Evolutionary conservation across 345 rosid genomes (phyloP), one percentile per base, ranked within the genome.

Genomic region (Lagerstroemia speciosa): DNA sequence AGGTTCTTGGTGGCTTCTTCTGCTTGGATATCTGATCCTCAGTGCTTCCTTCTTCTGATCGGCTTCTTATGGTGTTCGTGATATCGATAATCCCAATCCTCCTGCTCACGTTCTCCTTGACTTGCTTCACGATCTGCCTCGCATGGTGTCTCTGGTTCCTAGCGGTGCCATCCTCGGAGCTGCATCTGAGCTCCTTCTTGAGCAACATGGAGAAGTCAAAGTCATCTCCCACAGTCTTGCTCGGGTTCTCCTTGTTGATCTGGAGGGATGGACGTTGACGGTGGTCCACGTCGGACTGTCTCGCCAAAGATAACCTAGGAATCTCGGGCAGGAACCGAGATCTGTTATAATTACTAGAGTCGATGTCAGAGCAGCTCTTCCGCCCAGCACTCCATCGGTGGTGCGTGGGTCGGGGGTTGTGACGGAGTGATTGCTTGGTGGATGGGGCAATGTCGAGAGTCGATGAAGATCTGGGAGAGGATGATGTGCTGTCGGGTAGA

Each of bases 301-400:
- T 85, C 3, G 85, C 91, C 1, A 86, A 85, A 16, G 96, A 91
- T 30, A 91, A 74, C 80, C 93, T 82, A 1, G 97, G 97, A 0
- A 95, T 91, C 70, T 89, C 97, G 2, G 96, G 98, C 74, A 86
- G 80, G 46, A 96, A 91, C 15, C 88, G 86, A 38, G 87, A 79
- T 5, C 86, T 90, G 8, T 15, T 1, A 19, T 15, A 11, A 27
- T 16, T 14, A 16, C 17, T 27, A 19, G 26, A 15, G 20, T 67
- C 70, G 38, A 74, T 50, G 55, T 83, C 69, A 3, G 74, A 71
- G 52, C 74, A 71, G 69, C 74, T 71, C 32, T 71, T 73, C 50
- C 55, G 46, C 3, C 46, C 65, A 33, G n/a, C 12, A 22, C 48
- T 34, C 36, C 22, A 52, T 29, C 62, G 63, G 41, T 37, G 78